A percentile compares a stretch with the other conserved stretches of the same genome.
These are phyloP conservation scores for Apiospora phragmitis DNA, from an alignment of 2,329 filamentous ascomycete species.

Conservation along the genomic window DNA sequence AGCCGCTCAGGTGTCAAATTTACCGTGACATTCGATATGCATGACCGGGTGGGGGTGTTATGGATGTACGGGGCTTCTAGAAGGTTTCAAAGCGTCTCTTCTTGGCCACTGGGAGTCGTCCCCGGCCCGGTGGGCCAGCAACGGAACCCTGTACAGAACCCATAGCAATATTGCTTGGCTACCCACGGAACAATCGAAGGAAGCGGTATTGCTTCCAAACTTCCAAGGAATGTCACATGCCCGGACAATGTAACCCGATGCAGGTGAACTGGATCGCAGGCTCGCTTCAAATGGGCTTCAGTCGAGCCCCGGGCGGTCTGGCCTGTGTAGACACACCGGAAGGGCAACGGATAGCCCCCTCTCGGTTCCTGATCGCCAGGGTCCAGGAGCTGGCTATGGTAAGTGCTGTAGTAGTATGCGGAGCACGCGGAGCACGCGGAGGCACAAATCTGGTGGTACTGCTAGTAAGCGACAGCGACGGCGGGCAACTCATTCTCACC, in stretches of 20 bases:
- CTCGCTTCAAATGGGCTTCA: not conserved
- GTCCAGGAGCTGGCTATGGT: not conserved
- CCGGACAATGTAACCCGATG: conserved; percentile 3
- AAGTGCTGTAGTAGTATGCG: not conserved
- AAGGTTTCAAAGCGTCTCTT: conserved; percentile 10
- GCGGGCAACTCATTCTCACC: not conserved
- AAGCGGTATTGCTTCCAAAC: conserved; percentile 1
- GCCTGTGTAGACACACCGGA: conserved; percentile 4
- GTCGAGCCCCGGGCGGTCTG: not conserved
- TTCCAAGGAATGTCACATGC: not conserved
- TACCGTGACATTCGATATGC: conserved; percentile 8
- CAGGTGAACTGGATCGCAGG: conserved; percentile 1
- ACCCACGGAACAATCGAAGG: conserved; percentile 6
- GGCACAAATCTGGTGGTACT: not conserved
- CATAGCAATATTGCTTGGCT: conserved; percentile 6
- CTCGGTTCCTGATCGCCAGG: conserved; percentile 2
- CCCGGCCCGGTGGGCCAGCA: not conserved
- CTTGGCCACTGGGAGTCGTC: conserved; percentile 5
- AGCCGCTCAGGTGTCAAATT: conserved; percentile 9
- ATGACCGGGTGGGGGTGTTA: conserved; percentile 5
- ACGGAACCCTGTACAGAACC: not conserved
- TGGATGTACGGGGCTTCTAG: conserved; percentile 11
- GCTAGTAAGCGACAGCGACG: not conserved
- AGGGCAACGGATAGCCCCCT: not conserved
- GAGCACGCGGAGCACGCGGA: not conserved